These are phyloP conservation scores for Arabidopsis hybrid DNA, from an alignment of 441 rosid species.

Conservation along the genomic window DNA sequence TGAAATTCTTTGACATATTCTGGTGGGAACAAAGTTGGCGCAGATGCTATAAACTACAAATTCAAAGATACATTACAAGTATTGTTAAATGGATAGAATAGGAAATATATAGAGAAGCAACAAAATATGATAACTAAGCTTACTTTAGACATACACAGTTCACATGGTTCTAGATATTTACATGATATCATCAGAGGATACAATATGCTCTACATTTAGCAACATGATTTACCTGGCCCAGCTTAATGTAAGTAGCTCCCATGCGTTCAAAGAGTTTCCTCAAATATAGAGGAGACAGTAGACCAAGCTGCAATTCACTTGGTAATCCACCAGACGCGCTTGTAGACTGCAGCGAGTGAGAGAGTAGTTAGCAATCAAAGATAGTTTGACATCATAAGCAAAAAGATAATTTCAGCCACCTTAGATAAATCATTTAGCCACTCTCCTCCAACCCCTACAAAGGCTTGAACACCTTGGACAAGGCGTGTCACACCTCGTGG, in stretches of 20 bases:
- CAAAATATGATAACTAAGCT: conserved; percentile 2
- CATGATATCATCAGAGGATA: conserved; percentile 17
- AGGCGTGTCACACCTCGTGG: conserved; percentile 89
- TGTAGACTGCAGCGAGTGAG: conserved; percentile 58
- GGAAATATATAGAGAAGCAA: conserved; percentile 3
- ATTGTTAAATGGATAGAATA: not conserved
- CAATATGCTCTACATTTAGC: conserved; percentile 10
- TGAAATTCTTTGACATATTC: conserved; percentile 94
- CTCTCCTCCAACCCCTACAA: conserved; percentile 91
- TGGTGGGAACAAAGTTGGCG: conserved; percentile 92
- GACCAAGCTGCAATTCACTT: conserved; percentile 77
- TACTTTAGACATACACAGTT: not conserved
- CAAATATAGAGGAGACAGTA: conserved; percentile 86
- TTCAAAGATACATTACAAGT: conserved; percentile 4
- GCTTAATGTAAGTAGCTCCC: conserved; percentile 98
- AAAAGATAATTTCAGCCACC: conserved; percentile 46
- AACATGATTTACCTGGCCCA: conserved; percentile 77
- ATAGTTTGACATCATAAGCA: not conserved
- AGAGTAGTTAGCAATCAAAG: not conserved
- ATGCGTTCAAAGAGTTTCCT: conserved; percentile 96
- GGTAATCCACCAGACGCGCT: conserved; percentile 70
- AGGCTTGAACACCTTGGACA: conserved; percentile 93
- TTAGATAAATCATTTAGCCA: conserved; percentile 92
- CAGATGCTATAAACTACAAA: conserved; percentile 89
- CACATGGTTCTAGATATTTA: not conserved